Conservation (phyloP, 768 basidiomycete species). For the Psilocybe tampanensis region DNA sequence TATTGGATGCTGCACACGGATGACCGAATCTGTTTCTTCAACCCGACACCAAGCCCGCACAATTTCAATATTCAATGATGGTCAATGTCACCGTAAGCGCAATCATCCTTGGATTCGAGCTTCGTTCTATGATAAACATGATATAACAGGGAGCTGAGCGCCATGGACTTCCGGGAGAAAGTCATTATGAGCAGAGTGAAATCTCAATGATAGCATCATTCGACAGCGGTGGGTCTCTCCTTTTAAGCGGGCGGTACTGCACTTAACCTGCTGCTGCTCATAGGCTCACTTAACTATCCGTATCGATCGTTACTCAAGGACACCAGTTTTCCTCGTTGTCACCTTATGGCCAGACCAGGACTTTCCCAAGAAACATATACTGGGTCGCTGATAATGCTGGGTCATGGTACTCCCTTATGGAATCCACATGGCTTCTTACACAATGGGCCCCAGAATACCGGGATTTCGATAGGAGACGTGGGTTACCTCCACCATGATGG, state of each 20-base stretch:
- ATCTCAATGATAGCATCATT: not conserved
- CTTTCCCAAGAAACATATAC: not conserved
- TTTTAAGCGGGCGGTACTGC: no score
- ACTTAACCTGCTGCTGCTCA: no score
- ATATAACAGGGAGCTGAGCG: no score
- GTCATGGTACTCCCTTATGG: conserved; percentile 1
- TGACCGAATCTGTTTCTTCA: no score
- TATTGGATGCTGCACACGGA: no score
- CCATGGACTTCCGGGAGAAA: not conserved
- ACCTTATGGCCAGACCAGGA: not conserved
- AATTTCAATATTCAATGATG: no score
- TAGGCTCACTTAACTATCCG: not conserved
- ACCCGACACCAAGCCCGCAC: no score
- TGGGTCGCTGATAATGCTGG: not conserved
- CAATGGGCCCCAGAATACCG: no score
- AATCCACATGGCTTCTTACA: conserved; percentile 2
- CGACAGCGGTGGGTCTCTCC: not conserved
- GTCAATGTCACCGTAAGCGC: no score
- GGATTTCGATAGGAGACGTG: conserved; percentile 18
- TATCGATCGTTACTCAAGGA: not conserved
- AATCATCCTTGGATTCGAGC: no score
- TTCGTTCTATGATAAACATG: no score
- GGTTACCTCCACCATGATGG: conserved; percentile 8
- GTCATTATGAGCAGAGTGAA: not conserved
- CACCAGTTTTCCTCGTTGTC: conserved; percentile 1